Evolutionary conservation across 441 rosid genomes (phyloP).

Genomic region (Eutrema salsugineum): DNA sequence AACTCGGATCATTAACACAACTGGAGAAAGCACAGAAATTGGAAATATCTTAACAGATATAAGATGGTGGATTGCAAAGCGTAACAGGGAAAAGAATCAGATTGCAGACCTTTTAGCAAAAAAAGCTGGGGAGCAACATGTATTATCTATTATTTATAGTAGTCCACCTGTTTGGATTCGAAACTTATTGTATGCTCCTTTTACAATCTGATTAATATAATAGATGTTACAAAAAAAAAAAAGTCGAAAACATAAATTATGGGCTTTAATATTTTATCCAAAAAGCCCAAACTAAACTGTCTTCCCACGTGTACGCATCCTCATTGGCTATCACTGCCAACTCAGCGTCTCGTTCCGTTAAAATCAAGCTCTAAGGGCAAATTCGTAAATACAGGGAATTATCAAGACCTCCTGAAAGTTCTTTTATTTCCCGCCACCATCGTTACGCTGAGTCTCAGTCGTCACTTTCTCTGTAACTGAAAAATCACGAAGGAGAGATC

Average conservation of each 20-base stretch:
- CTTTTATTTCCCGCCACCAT: conserved; percentile 30
- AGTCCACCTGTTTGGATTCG: too few relatives aligned
- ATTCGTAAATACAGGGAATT: neutral
- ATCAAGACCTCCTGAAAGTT: neutral
- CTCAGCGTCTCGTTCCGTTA: neutral
- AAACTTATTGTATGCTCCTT: too few relatives aligned
- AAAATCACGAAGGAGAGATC: neutral
- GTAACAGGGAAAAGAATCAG: too few relatives aligned
- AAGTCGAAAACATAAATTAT: neutral
- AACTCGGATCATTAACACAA: too few relatives aligned
- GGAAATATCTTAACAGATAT: too few relatives aligned
- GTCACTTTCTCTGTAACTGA: conserved; percentile 24
- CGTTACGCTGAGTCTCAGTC: conserved; percentile 13
- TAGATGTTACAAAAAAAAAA: too few relatives aligned
- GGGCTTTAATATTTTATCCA: neutral
- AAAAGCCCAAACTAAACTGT: neutral
- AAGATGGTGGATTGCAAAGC: too few relatives aligned
- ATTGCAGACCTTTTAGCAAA: too few relatives aligned
- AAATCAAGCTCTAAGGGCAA: neutral
- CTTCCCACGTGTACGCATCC: neutral
- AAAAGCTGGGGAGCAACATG: too few relatives aligned
- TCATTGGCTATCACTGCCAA: neutral
- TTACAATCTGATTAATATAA: too few relatives aligned
- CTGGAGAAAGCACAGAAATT: too few relatives aligned
- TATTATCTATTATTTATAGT: too few relatives aligned